Percentiles rank a stretch among this genome's conserved stretches.
Conservation (phyloP, 169 alveolate species). For the Plasmodium gonderi region DNA sequence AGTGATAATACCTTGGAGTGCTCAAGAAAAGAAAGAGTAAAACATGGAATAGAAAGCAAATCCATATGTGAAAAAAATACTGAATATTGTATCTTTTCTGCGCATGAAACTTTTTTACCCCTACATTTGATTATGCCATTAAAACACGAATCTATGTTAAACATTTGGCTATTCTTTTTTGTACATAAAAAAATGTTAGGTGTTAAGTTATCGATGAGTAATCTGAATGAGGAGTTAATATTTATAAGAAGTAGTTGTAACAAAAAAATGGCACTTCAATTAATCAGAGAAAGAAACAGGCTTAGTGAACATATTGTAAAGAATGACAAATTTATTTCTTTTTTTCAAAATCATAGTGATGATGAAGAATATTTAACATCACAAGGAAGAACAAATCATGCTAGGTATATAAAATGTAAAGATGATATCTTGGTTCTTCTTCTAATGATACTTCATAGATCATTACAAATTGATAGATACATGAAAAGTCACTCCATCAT, state of each 20-base stretch:
- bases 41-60: neutral
- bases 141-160: conserved; percentile 7
- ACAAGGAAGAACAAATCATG: neutral
- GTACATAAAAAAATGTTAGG: neutral
- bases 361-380: neutral
- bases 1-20: neutral
- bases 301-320: neutral
- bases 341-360: neutral
- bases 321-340: neutral
- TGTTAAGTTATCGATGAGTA: neutral
- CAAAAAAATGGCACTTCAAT: neutral
- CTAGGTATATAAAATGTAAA: neutral
- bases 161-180: conserved; percentile 19
- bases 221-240: conserved; percentile 1
- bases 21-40: neutral
- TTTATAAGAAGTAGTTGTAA: conserved; percentile 1
- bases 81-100: neutral
- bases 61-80: neutral
- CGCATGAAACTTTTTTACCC: neutral
- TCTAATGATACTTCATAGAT: neutral
- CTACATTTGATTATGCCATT: neutral
- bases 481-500: neutral
- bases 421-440: neutral
- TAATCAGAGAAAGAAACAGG: neutral
- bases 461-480: neutral